A percentile compares a stretch with the other conserved stretches of the same genome.
Evolutionary conservation across 441 rosid genomes (phyloP).

Genomic region (Francoa sonchifolia): DNA sequence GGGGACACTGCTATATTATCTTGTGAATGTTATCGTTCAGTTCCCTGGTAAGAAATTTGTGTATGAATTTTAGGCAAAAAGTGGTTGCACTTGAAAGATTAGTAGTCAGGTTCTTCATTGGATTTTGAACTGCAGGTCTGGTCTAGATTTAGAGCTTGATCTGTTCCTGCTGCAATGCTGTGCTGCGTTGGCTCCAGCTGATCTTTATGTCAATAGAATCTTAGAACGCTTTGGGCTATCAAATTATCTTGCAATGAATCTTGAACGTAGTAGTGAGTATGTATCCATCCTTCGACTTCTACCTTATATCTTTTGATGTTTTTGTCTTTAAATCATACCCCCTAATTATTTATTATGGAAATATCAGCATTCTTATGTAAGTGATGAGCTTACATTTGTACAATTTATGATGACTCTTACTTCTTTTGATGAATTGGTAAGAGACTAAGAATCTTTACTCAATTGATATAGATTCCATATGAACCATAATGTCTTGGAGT

Average conservation of each 20-base stretch:
- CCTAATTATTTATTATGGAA: no score
- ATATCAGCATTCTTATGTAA: no score
- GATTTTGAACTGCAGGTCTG: slow-evolving; percentile 58
- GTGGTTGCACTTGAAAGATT: no score
- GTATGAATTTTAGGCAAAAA: no score
- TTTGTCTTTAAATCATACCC: slow-evolving; percentile 3
- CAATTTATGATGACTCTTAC: no score
- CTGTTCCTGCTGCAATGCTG: slow-evolving; percentile 94
- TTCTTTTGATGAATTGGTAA: no score
- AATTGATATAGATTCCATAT: no score
- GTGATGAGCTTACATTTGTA: no score
- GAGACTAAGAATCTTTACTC: no score
- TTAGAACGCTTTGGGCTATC: slow-evolving; percentile 73
- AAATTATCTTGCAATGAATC: slow-evolving; percentile 48
- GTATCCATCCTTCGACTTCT: slow-evolving; percentile 15
- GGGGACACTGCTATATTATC: slow-evolving; percentile 68
- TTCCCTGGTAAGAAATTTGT: slow-evolving; percentile 50
- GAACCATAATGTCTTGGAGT: no score
- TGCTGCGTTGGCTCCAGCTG: slow-evolving; percentile 94
- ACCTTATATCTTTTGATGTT: neutral
- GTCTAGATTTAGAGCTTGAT: slow-evolving; percentile 92
- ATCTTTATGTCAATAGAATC: slow-evolving; percentile 59
- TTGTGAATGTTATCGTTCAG: slow-evolving; percentile 78
- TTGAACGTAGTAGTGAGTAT: slow-evolving; percentile 54
- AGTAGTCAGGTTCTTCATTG: slow-evolving; percentile 15